Evolutionary conservation across 2,329 filamentous ascomycete genomes (phyloP).

Genomic region (Sclerotinia nivalis): DNA sequence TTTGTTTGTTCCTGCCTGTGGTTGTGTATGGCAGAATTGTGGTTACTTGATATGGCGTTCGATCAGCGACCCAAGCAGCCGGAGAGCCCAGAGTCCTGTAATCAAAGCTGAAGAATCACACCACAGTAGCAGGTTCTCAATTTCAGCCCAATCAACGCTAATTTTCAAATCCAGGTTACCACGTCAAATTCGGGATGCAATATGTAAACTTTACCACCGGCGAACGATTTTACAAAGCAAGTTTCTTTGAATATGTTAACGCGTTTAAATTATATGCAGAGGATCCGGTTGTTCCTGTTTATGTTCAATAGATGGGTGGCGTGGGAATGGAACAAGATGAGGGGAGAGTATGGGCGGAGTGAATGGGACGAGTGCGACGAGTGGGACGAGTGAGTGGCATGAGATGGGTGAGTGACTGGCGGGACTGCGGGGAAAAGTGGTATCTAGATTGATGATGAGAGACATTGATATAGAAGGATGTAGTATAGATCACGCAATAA

Average conservation of each 20-base stretch:
- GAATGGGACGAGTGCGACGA: neutral
- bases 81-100: too few species aligned
- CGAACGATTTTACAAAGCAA: slow-evolving; percentile 36
- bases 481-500: too few species aligned
- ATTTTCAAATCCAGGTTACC: slow-evolving; percentile 23
- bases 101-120: too few species aligned
- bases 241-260: slow-evolving; percentile 39
- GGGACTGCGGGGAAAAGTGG: neutral
- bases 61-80: too few species aligned
- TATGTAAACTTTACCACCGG: slow-evolving; percentile 46
- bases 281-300: slow-evolving; percentile 36
- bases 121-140: too few species aligned
- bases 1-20: neutral
- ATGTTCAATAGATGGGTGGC: slow-evolving; percentile 20
- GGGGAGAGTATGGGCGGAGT: neutral
- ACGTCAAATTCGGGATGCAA: slow-evolving; percentile 36
- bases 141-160: neutral
- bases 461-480: too few species aligned
- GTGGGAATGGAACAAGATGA: neutral
- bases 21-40: neutral
- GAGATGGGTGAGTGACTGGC: neutral
- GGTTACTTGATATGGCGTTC: too few species aligned
- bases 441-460: neutral
- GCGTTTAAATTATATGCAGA: slow-evolving; percentile 35
- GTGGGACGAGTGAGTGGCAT: neutral